Conservation (phyloP, 2,329 filamentous ascomycete genomes). For the Monascus ruber region DNA sequence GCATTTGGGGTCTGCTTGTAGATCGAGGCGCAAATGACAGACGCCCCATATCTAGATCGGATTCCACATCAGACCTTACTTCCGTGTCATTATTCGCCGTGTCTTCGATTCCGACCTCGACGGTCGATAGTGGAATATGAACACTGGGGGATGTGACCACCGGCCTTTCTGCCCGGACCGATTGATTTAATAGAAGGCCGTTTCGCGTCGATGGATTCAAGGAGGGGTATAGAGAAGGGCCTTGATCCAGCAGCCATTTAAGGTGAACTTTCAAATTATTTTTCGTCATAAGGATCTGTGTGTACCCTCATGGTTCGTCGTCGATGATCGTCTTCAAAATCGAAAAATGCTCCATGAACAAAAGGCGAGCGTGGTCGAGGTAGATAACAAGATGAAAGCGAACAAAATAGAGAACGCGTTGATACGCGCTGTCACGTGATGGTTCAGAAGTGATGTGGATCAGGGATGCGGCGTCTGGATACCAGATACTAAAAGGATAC, state of each 20-base stretch:
- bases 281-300: slow-evolving; percentile 36
- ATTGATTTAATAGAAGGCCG: slow-evolving; percentile 2
- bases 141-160: slow-evolving; percentile 2
- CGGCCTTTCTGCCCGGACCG: slow-evolving; percentile 3
- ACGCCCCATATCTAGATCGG: slow-evolving; percentile 31
- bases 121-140: slow-evolving; percentile 4
- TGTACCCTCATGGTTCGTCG: slow-evolving; percentile 16
- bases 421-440: slow-evolving; percentile 14
- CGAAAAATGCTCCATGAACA: no score
- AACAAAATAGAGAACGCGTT: slow-evolving; percentile 8
- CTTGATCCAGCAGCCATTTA: slow-evolving; percentile 35
- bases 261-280: slow-evolving; percentile 36
- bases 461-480: no score
- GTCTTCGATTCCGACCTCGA: slow-evolving; percentile 6
- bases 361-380: no score
- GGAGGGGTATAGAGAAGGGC: slow-evolving; percentile 21
- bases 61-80: slow-evolving; percentile 9
- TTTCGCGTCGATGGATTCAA: slow-evolving; percentile 18
- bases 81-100: slow-evolving; percentile 15
- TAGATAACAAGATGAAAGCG: no score
- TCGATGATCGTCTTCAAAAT: slow-evolving; percentile 1
- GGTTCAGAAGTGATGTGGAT: background rate
- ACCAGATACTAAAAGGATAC: no score
- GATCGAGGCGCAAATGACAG: slow-evolving; percentile 31
- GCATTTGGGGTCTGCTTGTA: slow-evolving; percentile 28